phyloP scores from a whole-genome alignment of 345 rosid genomes.

The Brassica rapa region DNA sequence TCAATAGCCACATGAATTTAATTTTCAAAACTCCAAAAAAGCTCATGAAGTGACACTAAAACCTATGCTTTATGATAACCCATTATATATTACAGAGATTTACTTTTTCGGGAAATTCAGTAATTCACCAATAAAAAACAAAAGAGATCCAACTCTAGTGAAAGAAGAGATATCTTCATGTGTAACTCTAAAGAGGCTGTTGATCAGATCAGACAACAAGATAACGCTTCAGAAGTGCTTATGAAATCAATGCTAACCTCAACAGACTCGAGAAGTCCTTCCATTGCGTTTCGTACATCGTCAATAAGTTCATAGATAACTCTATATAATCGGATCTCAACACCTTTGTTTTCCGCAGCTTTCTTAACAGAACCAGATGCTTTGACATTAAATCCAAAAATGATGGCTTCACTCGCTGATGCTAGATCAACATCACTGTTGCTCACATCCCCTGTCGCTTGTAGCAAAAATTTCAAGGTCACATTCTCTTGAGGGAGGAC shows the following conservation, averaged over 20 bases:
- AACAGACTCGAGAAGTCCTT: conserved; percentile 87
- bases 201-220: conserved; percentile 9
- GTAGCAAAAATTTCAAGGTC: conserved; percentile 83
- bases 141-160: not conserved
- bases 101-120: not conserved
- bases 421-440: conserved; percentile 95
- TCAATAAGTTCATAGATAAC: conserved; percentile 95
- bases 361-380: conserved; percentile 76
- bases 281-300: conserved; percentile 94
- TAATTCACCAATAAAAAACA: not conserved
- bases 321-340: conserved; percentile 85
- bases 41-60: conserved; percentile 10
- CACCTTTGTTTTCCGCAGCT: conserved; percentile 84
- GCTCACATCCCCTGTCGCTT: conserved; percentile 92
- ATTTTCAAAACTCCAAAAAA: conserved; percentile 29
- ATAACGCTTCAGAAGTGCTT: conserved; percentile 6
- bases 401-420: conserved; percentile 78
- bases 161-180: not conserved
- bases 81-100: conserved; percentile 6
- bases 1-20: conserved; percentile 40
- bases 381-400: conserved; percentile 86
- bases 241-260: conserved; percentile 59
- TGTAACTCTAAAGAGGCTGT: not conserved
- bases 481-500: conserved; percentile 91
- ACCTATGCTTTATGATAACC: not conserved